phyloP scores from a whole-genome alignment of 2,329 filamentous ascomycete genomes.

The Xylogone sp. region DNA sequence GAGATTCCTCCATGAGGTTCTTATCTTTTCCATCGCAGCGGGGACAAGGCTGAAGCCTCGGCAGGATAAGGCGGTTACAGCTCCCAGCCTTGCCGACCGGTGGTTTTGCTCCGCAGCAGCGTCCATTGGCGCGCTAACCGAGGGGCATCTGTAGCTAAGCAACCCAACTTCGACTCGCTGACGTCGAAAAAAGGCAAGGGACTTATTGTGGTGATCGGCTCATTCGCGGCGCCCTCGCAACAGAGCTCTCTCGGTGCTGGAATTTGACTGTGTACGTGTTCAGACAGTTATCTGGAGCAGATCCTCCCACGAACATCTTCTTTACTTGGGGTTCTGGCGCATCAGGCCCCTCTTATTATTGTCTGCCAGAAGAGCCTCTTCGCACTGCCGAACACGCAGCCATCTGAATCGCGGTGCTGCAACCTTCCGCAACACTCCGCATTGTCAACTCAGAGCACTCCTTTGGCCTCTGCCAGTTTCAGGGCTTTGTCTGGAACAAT shows the following conservation, averaged over 20 bases:
- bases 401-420: conserved; percentile 14
- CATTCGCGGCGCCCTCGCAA: neutral
- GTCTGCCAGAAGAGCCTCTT: neutral
- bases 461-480: conserved; percentile 16
- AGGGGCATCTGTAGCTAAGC: neutral
- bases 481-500: conserved; percentile 21
- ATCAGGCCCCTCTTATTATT: neutral
- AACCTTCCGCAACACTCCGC: conserved; percentile 24
- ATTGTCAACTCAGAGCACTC: conserved; percentile 1
- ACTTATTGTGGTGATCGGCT: neutral
- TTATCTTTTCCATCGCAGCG: neutral
- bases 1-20: neutral
- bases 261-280: neutral
- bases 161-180: neutral
- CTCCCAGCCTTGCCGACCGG: neutral
- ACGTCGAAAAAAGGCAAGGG: neutral
- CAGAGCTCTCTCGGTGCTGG: neutral
- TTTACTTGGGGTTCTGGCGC: neutral
- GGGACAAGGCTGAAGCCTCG: neutral
- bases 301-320: neutral
- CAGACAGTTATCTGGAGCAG: neutral
- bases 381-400: conserved; percentile 3
- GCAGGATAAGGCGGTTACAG: neutral
- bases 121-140: neutral
- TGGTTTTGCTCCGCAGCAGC: neutral